A percentile compares a stretch with the other conserved stretches of the same genome.
These are phyloP conservation scores for Rhizopus delemar DNA, from an alignment of 371 early-diverging fungal species.

Conservation along the genomic window DNA sequence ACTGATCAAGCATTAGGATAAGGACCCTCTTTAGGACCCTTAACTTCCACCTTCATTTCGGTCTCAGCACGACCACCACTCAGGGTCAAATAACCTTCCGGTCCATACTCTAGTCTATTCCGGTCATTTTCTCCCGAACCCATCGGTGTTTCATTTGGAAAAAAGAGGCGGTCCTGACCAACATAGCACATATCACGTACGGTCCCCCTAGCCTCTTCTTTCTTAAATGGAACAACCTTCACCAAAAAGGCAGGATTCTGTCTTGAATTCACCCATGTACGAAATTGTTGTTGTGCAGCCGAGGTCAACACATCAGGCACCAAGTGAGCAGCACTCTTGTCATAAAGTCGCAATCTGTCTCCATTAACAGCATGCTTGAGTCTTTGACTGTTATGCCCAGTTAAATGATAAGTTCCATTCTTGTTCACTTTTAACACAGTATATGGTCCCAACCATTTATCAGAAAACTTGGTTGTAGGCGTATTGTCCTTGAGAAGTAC, in stretches of 20 bases:
- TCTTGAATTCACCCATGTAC: slow-evolving; percentile 14
- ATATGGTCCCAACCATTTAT: slow-evolving; percentile 23
- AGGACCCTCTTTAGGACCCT: no score
- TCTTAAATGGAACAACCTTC: not conserved
- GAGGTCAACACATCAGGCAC: slow-evolving; percentile 13
- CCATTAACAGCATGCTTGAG: slow-evolving; percentile 19
- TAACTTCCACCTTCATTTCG: no score
- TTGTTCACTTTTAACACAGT: slow-evolving; percentile 7
- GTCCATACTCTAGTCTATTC: no score
- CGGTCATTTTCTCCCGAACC: no score
- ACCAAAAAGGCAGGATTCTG: not conserved
- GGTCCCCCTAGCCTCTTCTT: not conserved
- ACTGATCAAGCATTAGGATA: no score
- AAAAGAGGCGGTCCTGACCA: no score
- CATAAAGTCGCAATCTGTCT: slow-evolving; percentile 11
- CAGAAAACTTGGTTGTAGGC: slow-evolving; percentile 15
- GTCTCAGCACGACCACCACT: no score
- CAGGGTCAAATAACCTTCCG: no score
- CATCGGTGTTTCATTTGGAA: no score
- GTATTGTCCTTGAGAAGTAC: slow-evolving; percentile 12
- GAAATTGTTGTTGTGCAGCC: slow-evolving; percentile 11
- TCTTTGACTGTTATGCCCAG: slow-evolving; percentile 12
- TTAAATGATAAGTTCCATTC: slow-evolving; percentile 15
- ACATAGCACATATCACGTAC: not conserved
- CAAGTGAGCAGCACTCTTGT: slow-evolving; percentile 6